Base-by-base conservation (phyloP, 208 protist species). In the Trypanosoma mega region DNA sequence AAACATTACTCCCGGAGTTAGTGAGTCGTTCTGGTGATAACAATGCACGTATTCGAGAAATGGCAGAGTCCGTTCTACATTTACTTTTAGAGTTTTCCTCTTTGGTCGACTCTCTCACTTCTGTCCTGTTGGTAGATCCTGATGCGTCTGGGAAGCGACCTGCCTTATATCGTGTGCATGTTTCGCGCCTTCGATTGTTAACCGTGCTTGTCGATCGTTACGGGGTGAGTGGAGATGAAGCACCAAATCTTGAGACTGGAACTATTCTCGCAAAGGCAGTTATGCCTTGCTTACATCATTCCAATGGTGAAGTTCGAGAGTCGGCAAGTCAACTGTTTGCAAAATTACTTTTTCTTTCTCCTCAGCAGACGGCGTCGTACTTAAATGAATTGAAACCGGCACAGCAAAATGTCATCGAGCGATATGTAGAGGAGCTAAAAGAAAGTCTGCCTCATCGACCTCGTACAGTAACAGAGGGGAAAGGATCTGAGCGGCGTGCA, bases 221-320 rank as follows among this genome's bases (percentile, higher is more conserved):
- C 49, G 87, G 86, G 23, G 64, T 92, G 24, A n/a, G 48, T 30
- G 24, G 46, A n/a, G 53, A 20, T 2, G 12, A 66, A 18, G 23
- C 62, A 20, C 20, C 43, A 1, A 57, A 81, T 58, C 74, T 96
- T 14, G 78, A 90, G 51, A 39, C 72, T 12, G 43, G 68, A 16
- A 55, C 33, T 9, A 57, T 97, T 18, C 63, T 93, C 47, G 63
- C 69, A 9, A 54, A 72, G 21, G 78, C 85, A 23, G 70, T 94
- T 3, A 48, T 92, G 21, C 86, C 80, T 0, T 81, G 72, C 34
- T 63, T 97, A 48, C 69, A 85, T 46, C 75, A 94, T 68, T 75
- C 85, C 48, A 94, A 80, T 70, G 80, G 48, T 18, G 82, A 91
- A 21, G 88, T 94, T 36, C 80, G 91, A 12, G 81, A 91, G 36